Evolutionary conservation across 148 eudicot species (phyloP), one percentile per base, ranked within the genome.

Genomic region (Pharnaceum exiguum): DNA sequence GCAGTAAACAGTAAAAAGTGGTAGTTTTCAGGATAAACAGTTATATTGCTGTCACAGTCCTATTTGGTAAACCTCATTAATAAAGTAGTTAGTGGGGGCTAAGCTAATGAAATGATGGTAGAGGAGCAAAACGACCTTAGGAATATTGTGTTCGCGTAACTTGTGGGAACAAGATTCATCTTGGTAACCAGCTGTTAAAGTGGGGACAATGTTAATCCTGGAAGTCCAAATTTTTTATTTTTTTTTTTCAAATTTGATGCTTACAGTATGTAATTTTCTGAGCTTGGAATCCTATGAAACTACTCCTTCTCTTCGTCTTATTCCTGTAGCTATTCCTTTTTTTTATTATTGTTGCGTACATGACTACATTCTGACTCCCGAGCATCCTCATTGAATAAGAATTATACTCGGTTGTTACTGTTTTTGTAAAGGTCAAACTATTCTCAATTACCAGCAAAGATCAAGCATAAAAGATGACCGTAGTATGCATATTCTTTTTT

Each of bases 171-270:
- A 72, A 57, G 66, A 67, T 77, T 77, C 68, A 65, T 59, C 68
- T 50, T 73, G 63, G 69, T 74, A 63, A 84, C 67, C 89, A 88
- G 96, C 93, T 85, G 86, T 80, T 78, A 55, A 42, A 39, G 73
- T 74, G 64, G 84, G 86, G 86, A 71, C 82, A 72, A 66, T 47
- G 15, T 46, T 37, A 26, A 49, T 37, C 42, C 31, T 48, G 37
- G 44, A 62, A 73, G 72, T 71, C 71, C 65, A 66, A 65, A 32
- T 42, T 45, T 13, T 40, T n/a, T n/a, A n/a, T n/a, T n/a, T n/a
- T n/a, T n/a, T n/a, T n/a, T n/a, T n/a, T n/a, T n/a, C n/a, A n/a
- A n/a, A n/a, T 52, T 60, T 19, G 35, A 59, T 59, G 54, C 60
- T 25, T n/a, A 38, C n/a, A n/a, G n/a, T 29, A 10, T 43, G 10